Conservation (phyloP, 2,329 filamentous ascomycete species). For the Fusarium euwallaceae region DNA sequence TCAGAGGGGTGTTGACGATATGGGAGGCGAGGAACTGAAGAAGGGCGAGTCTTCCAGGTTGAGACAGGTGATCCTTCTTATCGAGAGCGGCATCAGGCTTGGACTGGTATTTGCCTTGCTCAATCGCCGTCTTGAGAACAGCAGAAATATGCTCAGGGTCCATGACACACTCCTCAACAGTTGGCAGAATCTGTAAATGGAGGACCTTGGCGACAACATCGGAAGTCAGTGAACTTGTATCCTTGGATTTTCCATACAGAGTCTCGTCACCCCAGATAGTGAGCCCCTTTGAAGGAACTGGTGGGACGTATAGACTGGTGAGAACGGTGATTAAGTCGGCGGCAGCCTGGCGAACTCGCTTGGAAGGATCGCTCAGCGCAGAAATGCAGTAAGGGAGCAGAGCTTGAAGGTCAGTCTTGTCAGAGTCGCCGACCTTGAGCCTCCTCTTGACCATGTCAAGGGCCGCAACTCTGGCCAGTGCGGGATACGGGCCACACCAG, state of each 20-base stretch:
- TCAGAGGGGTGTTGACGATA: constrained; percentile 74
- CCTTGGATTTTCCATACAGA: constrained; percentile 72
- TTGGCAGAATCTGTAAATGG: constrained; percentile 76
- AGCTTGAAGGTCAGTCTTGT: constrained; percentile 77
- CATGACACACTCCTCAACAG: constrained; percentile 87
- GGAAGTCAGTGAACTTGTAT: constrained; percentile 69
- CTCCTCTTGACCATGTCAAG: constrained; percentile 73
- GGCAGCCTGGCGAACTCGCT: constrained; percentile 81
- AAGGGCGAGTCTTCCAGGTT: constrained; percentile 73
- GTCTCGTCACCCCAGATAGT: constrained; percentile 70
- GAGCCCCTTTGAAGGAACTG: constrained; percentile 55
- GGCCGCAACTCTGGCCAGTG: constrained; percentile 76
- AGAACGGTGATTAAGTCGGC: constrained; percentile 74
- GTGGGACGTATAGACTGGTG: constrained; percentile 60
- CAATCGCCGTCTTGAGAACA: constrained; percentile 63
- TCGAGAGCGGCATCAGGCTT: constrained; percentile 57
- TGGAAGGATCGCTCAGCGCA: constrained; percentile 81
- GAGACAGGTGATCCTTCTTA: constrained; percentile 67
- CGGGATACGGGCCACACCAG: constrained; percentile 79
- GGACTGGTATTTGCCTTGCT: constrained; percentile 56
- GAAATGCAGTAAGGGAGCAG: constrained; percentile 85
- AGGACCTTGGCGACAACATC: constrained; percentile 73
- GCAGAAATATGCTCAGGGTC: constrained; percentile 79
- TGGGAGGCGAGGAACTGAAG: constrained; percentile 82
- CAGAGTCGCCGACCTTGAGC: constrained; percentile 64